These are phyloP conservation scores for Hymenoscyphus occultus DNA, from an alignment of 2,329 filamentous ascomycete genomes.

Conservation along the genomic window DNA sequence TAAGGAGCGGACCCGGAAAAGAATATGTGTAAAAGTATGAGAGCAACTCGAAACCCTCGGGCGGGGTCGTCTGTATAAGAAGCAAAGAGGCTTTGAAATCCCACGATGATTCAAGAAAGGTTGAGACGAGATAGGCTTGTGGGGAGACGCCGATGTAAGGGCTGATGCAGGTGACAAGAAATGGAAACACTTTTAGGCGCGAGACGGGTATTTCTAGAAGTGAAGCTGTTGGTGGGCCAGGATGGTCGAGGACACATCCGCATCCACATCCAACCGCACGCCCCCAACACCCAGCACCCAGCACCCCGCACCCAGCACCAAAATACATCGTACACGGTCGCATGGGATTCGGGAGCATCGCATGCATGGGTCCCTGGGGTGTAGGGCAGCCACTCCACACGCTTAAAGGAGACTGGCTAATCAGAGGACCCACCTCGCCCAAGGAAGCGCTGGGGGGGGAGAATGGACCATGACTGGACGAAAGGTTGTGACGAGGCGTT, in stretches of 20 bases:
- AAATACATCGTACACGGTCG: background rate
- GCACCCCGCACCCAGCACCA: background rate
- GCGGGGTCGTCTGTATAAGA: constrained; percentile 18
- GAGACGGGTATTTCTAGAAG: constrained; percentile 30
- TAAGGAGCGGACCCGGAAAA: constrained; percentile 10
- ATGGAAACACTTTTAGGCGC: constrained; percentile 29
- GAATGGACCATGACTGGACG: background rate
- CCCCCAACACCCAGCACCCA: background rate
- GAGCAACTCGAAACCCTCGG: constrained; percentile 10
- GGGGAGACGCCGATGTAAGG: constrained; percentile 21
- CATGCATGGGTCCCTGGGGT: background rate
- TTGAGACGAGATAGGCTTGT: constrained; percentile 14
- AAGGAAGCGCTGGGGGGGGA: background rate
- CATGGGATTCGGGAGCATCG: background rate
- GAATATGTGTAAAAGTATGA: constrained; percentile 11
- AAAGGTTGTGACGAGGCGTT: background rate
- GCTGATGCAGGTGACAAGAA: constrained; percentile 32
- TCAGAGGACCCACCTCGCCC: background rate
- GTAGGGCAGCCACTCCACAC: background rate
- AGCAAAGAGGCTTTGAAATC: constrained; percentile 26
- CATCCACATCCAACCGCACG: constrained; percentile 5
- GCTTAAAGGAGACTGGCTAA: background rate
- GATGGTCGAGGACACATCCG: constrained; percentile 1
- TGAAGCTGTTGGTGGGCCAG: too few species aligned
- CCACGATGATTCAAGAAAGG: constrained; percentile 5